Evolutionary conservation across 345 rosid species (phyloP), one percentile per base, ranked within the genome.

Genomic region (Clarkia xantiana): DNA sequence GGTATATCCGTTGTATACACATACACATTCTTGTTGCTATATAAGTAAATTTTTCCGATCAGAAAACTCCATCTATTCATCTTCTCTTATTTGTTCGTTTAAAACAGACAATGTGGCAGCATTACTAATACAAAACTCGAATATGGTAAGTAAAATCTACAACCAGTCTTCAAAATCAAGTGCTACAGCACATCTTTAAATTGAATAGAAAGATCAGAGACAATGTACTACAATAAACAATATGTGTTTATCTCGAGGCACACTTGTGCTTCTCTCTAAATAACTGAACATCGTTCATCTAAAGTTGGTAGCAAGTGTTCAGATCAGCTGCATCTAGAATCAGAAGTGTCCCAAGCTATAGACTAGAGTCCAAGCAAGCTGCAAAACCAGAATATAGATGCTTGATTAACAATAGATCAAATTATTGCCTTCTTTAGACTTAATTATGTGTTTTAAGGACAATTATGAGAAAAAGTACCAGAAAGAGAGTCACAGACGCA

Each of bases 341-440:
- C 76, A 81, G 67, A 81, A 86, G 61, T 91, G 94, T 40, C 72
- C 85, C 86, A 91, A 67, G 81, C 97, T 86, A 77, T 86, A 90
- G 67, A 86, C 84, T 63, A 90, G 75, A 72, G 78, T 73, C 97
- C 96, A 86, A 8, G 94, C 80, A 51, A 86, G 81, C 97, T 90
- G 94, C 62, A 69, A 58, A 39, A 20, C 65, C 1, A 66, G 55
- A 67, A 64, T 20, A 17, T 29, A 29, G 36, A 29, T 29, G 4
- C 36, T 29, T 29, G 36, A 29, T 29, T 29, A 29, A 29, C 36
- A 29, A 29, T 1, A 29, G 36, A 29, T 7, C 5, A 29, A 29
- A 29, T 7, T 29, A 29, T 29, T 10, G 9, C 15, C n/a, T 9
- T 0, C 18, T 29, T 22, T 47, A 22, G 40, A 16, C 36, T 42